phyloP scores from a whole-genome alignment of 306 rosid genomes.

The Fragaria ananassa region DNA sequence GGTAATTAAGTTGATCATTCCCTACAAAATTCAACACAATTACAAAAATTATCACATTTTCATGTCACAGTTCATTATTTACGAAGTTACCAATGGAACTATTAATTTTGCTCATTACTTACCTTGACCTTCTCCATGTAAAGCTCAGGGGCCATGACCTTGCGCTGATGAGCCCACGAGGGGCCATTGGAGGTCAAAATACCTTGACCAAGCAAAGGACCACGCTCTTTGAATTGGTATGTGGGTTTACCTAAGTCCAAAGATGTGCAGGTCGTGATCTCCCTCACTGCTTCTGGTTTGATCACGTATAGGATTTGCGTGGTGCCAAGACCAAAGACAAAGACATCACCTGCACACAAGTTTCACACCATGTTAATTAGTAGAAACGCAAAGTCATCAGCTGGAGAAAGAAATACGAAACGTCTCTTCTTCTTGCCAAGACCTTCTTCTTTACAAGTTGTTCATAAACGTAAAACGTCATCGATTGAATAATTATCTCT shows the following conservation, averaged over 20 bases:
- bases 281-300: conserved; percentile 31
- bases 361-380: not conserved
- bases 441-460: too few relatives aligned
- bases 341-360: conserved; percentile 29
- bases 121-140: conserved; percentile 56
- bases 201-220: conserved; percentile 48
- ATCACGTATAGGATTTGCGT: conserved; percentile 32
- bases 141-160: conserved; percentile 45
- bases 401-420: not conserved
- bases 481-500: too few relatives aligned
- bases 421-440: not conserved
- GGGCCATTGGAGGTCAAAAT: conserved; percentile 41
- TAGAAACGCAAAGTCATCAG: not conserved
- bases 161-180: conserved; percentile 42
- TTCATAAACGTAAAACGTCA: too few relatives aligned
- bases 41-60: not conserved
- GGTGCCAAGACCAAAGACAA: conserved; percentile 45
- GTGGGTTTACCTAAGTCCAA: conserved; percentile 43
- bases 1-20: conserved; percentile 14
- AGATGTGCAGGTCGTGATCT: conserved; percentile 37
- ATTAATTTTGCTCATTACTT: not conserved
- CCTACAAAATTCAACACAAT: not conserved
- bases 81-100: too few relatives aligned
- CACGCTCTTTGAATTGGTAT: conserved; percentile 24
- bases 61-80: not conserved